Evolutionary conservation across 2,329 filamentous ascomycete species (phyloP).

Genomic region (Alternaria metachromatica): DNA sequence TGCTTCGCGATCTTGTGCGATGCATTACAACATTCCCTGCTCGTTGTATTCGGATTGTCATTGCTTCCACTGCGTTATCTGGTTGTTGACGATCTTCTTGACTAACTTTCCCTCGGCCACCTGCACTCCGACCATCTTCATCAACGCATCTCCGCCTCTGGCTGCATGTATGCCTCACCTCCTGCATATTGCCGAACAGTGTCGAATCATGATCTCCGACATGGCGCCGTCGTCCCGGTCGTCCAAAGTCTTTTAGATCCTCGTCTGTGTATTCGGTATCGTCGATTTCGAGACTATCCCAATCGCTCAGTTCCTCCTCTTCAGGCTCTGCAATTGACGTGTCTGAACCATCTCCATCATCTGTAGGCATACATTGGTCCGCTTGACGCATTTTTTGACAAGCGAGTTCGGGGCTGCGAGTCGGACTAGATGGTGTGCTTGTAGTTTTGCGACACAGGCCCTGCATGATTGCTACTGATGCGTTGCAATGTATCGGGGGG

Average conservation of each 20-base stretch:
- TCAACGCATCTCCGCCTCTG: neutral
- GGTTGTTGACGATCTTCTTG: neutral
- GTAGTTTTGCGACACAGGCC: too few species aligned
- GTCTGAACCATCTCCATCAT: neutral
- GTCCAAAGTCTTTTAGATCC: slow-evolving; percentile 1
- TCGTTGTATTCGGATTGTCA: neutral
- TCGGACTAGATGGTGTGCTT: too few species aligned
- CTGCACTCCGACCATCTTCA: neutral
- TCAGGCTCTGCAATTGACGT: neutral
- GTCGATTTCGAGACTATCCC: neutral
- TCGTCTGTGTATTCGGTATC: neutral
- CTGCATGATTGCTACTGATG: neutral
- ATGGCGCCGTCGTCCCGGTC: neutral
- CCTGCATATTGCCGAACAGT: neutral
- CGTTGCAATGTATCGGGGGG: neutral
- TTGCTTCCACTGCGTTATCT: neutral
- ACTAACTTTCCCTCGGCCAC: neutral
- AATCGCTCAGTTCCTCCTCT: neutral
- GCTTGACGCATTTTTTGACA: neutral
- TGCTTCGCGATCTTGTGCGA: neutral
- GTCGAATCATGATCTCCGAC: neutral
- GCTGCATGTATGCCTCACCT: neutral
- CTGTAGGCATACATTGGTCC: neutral
- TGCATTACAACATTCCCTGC: neutral
- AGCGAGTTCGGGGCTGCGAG: neutral